Evolutionary conservation across 176 grass and related monocot genomes (phyloP), one percentile per base, ranked within the genome.

Genomic region (Hsuehochloa calcarea): DNA sequence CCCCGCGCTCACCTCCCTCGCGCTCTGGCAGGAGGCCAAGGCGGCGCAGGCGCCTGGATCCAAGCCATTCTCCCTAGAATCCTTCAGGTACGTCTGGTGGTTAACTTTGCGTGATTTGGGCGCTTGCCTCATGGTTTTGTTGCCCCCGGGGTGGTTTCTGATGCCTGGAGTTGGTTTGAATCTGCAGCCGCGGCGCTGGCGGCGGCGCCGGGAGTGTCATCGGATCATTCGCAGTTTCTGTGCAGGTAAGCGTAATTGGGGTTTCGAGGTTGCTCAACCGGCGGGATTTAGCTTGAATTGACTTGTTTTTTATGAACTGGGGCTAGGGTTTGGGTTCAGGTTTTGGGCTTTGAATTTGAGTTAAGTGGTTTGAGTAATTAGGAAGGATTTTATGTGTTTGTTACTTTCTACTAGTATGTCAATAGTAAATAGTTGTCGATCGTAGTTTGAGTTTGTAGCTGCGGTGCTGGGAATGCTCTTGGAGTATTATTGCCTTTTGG

Each of bases 141-240:
- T 68, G 20, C 59, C 16, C 9, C n/a, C 16, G 41, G 20, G 34
- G 75, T 67, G 65, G 54, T 87, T 38, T 85, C 80, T 91, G 23
- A 79, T 87, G 72, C 34, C 35, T n/a, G 65, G 26, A 46, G 45
- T 47, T 44, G 17, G 66, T 86, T 66, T 82, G 79, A 86, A 86
- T 78, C 79, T 82, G 84, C 65, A 86, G 84, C 82, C 81, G 83
- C 74, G 88, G 93, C 38, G 82, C 78, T 52, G 87, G 47, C 47
- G 47, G 13, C 56, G 87, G 87, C 50, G 81, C 84, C 23, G 93
- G 90, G 72, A 92, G 85, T 77, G 96, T 95, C 78, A 90, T 98
- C 55, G 96, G 93, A 78, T 98, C 96, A 9, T 98, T 89, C 58
- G 89, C 91, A 2, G 89, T 92, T 79, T 98, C 96, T 7, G 96